Evolutionary conservation across 2,329 filamentous ascomycete species (phyloP), one percentile per base, ranked within the genome.

Genomic region (Beauveria pseudobassiana): DNA sequence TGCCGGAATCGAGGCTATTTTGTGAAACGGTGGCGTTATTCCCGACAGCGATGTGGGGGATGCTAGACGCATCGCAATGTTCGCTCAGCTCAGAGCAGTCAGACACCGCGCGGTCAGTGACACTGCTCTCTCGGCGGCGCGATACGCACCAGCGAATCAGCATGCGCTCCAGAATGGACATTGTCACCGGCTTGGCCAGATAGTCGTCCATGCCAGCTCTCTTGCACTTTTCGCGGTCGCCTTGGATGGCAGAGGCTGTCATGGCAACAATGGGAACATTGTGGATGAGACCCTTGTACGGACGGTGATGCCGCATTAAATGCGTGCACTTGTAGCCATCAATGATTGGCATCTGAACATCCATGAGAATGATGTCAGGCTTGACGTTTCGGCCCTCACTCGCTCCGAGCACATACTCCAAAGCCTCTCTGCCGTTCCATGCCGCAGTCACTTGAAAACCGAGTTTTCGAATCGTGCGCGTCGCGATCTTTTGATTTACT

Each of bases 281-380:
- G 60, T 80, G 78, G 4, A 85, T 77, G 58, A 82, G 80, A 2
- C 76, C 68, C 46, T 81, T 85, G 73, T 89, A 91, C 0, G 87
- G 86, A 1, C 80, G 70, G 65, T 89, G 84, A 61, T 88, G 86
- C 18, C 89, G 81, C 51, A 93, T 80, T 22, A 88, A 80, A 66
- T 91, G 88, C 0, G 89, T 93, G 48, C 89, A 88, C 62, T 84
- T 84, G 71, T 93, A 93, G 1, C 90, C 90, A 68, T 93, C 90
- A 64, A 91, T 84, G 45, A 91, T 83, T 28, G 86, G 84, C 85
- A 90, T 89, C 72, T 90, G 87, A 1, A 89, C 86, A 69, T 91
- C 88, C 88, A 91, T 90, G 45, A 93, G 76, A 59, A 93, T 91
- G 8, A 93, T 85, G 66, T 91, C 85, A 0, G 90, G 89, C 56